Base-by-base conservation (phyloP, 805 yeast species). In the Metschnikowia baotianmanensis region DNA sequence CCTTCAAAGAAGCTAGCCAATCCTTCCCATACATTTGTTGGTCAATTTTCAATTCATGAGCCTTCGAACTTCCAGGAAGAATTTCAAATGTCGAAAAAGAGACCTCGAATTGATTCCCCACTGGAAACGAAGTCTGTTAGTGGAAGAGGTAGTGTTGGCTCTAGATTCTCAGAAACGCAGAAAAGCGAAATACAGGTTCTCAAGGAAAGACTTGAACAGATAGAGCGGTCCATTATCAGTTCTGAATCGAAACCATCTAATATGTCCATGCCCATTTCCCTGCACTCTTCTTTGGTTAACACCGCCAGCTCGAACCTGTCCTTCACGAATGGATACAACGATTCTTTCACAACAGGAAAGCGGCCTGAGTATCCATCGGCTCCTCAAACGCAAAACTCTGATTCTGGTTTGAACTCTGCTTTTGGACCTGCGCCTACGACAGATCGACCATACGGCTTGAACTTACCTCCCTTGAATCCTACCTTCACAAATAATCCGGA, bases 111-210 rank as follows among this genome's bases (percentile, higher is more conserved):
- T n/a, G 17, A 29, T 10, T n/a, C 21, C n/a, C 12, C 7, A 11
- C 4, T 11, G 11, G 21, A 18, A 9, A 11, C 11, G 11, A 29
- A 10, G 21, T 17, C 11, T 8, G 32, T n/a, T 8, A 16, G n/a
- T 13, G 32, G 17, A 5, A 15, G 11, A 10, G 17, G n/a, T 12
- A 15, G 10, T 13, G n/a, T 21, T 12, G 35, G 19, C 10, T 22
- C 24, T 4, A 40, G 27, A 3, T 26, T 27, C 6, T 35, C 43
- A 7, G 38, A 29, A 12, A 19, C 13, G 8, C 48, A 40, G 18
- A 44, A 38, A 19, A 37, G 44, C 10, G 55, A 51, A 30, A 41
- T 51, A 13, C 51, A 47, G 22, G 24, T 49, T 30, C 47, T 51
- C 28, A 51, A 51, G 32, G 44, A 47, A 10, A 27, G 55, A 5